Base-by-base conservation (phyloP, 129 eudicot species). In the Lactuca saligna region DNA sequence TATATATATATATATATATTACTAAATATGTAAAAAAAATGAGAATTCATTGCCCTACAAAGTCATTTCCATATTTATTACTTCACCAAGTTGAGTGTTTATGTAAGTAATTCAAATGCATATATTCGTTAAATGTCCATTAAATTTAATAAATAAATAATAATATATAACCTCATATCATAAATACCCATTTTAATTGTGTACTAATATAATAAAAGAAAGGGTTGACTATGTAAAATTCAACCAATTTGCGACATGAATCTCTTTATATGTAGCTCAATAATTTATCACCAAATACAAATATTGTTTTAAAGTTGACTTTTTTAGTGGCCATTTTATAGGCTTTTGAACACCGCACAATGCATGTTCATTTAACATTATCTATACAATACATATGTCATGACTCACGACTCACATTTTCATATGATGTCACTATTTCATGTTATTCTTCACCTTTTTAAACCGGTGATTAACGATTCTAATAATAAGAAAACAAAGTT, bases 211-310 rank as follows among this genome's bases (percentile, higher is more conserved):
- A n/a, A n/a, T 2, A 25, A 32, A 15, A 58, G 5, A 70, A 46
- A 41, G 25, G 67, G 56, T 60, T 34, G 39, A 71, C 13, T 6
- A 48, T 61, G 12, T 25, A n/a, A 17, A 53, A n/a, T 42, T 53
- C 77, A 64, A 54, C 71, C 57, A 63, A 20, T 73, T 64, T 32
- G 37, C 54, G 12, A 17, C 39, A 35, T 61, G 68, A 34, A 60
- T 59, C 49, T 39, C 49, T 25, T 25, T 54, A 58, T 55, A 63
- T 41, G 65, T 64, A 31, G 20, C 42, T 12, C 57, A 64, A 56
- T 41, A 50, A 55, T 57, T 74, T 65, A 41, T 38, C 38, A 73
- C 50, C 57, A 54, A 25, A 54, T 42, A 58, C 44, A 49, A 63
- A 15, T 4, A 14, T 65, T 65, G 58, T 65, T 29, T 0, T 60